Base-by-base conservation (phyloP, 2,329 filamentous ascomycete species). In the Neodidymelliopsis sp. region DNA sequence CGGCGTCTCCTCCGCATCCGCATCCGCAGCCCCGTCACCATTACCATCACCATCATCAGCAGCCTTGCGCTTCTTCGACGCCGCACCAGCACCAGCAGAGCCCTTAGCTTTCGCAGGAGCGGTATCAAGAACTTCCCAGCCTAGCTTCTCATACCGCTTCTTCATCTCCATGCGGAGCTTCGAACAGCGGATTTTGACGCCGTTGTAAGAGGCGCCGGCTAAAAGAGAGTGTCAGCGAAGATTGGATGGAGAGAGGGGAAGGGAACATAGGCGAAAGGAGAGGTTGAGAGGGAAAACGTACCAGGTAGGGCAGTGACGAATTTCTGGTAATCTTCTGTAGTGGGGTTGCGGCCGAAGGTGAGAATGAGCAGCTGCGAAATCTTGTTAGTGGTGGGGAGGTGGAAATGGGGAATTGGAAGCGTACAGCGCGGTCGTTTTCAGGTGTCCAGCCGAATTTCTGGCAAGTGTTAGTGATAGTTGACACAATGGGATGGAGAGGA, bases 381-480 rank as follows among this genome's bases (percentile, higher is more conserved):
- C 10, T 8, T 4, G 6, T 18, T 28, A 28, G 27, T 40, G 7
- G 1, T 10, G 13, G 24, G 11, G n/a, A n/a, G 7, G n/a, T 12
- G 6, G 2, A 10, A 11, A 12, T 16, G 12, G 19, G 27, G 4
- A 16, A 13, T 4, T 16, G 15, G 27, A 8, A 6, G 27, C 31
- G 2, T 35, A 44, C 47, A 2, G 29, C 29, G 24, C 47, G 47
- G 6, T 50, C 47, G 24, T 44, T 50, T 12, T 50, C 39, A 1
- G 34, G 27, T 0, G 47, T 50, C 47, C 39, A 49, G 2, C 23
- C 31, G n/a, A n/a, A 43, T 4, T 3, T 27, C 33, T 43, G 25
- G 2, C 6, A 13, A 2, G 2, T 22, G 20, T 49, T 20, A 29
- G 27, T 34, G 18, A 13, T 6, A 22, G 6, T 20, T 12, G 3